Evolutionary conservation across 768 basidiomycete species (phyloP), one percentile per base, ranked within the genome.

Genomic region (Trametes meyenii): DNA sequence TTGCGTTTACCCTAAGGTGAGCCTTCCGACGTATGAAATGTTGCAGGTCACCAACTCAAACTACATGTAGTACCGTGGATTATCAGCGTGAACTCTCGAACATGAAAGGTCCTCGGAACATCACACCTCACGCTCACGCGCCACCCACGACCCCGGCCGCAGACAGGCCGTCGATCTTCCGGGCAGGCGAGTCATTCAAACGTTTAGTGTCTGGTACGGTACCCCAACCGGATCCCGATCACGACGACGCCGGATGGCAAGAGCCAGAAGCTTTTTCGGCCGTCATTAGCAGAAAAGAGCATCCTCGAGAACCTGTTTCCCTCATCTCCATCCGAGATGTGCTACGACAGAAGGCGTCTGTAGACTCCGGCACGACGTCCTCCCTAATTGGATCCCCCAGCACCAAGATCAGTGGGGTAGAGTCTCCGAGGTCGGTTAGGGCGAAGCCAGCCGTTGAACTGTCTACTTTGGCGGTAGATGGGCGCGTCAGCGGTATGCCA

Each of bases 1-100:
- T 90, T 64, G 85, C 89, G 6, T 90, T 87, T 72, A 89, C 88
- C 8, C 73, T 90, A 51, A 87, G 87, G 87, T 88, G 62, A 19
- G 76, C 69, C 14, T 1, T 50, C 21, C 6, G 40, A 7, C 1
- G 38, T 23, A 17, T 29, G 16, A 38, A 14, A 12, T 14, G 5
- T 0, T 11, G 12, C 46, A 45, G 39, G 46, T 52, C 16, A 21
- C 29, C 29, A 58, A 44, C 17, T 21, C 40, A 23, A 36, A 13
- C 7, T 50, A 29, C 26, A 24, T 35, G 21, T 66, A 90, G 88
- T 64, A 84, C 88, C 0, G 45, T 73, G 1, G 88, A 90, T 59
- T 92, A 89, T 67, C 78, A 79, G 13, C 68, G 68, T 24, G 79
- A 80, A 58, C 66, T 81, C 5, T 65, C 69, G 14, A 70, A 66